Conservation (phyloP, 1,284 basidiomycete species). For the Serendipita sp. region DNA sequence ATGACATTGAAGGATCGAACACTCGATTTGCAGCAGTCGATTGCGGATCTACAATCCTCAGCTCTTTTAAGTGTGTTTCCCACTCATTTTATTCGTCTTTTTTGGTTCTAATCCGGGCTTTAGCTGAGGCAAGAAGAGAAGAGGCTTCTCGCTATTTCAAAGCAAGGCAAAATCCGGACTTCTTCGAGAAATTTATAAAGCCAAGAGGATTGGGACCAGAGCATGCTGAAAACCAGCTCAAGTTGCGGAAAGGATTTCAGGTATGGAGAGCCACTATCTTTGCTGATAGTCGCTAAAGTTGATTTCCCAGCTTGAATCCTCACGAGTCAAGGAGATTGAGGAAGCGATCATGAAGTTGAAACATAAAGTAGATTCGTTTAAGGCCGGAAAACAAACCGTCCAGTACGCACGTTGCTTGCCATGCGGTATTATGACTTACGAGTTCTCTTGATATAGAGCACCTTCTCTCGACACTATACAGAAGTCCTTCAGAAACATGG, state of each 20-base stretch:
- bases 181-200: conserved; percentile 60
- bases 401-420: background rate
- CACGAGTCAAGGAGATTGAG: background rate
- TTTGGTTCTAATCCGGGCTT: background rate
- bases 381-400: background rate
- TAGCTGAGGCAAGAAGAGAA: conserved; percentile 59
- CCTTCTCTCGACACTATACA: background rate
- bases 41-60: conserved; percentile 26
- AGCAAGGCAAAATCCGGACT: conserved; percentile 62
- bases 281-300: background rate
- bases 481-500: background rate
- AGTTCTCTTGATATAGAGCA: background rate
- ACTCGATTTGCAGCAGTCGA: conserved; percentile 31
- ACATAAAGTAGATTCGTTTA: background rate
- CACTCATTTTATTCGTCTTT: conserved; percentile 40
- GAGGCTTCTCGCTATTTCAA: conserved; percentile 62
- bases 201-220: conserved; percentile 75
- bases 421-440: background rate
- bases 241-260: conserved; percentile 53
- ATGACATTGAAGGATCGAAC: conserved; percentile 36
- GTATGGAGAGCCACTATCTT: conserved; percentile 26
- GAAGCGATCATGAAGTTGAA: background rate
- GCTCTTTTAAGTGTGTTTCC: conserved; percentile 45
- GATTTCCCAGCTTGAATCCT: background rate
- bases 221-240: conserved; percentile 67